phyloP scores from a whole-genome alignment of 2,329 filamentous ascomycete genomes.

The Mycosphaerella sp. region DNA sequence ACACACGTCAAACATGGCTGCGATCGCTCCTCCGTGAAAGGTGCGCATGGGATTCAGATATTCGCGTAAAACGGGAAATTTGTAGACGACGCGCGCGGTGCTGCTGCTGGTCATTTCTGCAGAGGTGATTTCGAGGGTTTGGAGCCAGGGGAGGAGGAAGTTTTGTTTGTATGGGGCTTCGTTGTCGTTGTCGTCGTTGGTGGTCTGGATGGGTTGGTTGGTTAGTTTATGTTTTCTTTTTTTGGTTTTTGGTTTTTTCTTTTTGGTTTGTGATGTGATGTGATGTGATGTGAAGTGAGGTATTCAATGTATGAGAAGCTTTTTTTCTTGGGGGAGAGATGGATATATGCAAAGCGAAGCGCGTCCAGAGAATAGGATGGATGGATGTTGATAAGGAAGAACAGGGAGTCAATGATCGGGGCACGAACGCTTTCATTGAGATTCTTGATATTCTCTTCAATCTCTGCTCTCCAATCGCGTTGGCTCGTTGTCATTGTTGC shows the following conservation, averaged over 20 bases:
- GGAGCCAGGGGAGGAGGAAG: slow-evolving; percentile 21
- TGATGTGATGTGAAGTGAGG: background rate
- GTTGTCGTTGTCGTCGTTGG: slow-evolving; percentile 8
- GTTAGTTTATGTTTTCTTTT: background rate
- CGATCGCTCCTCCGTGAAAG: slow-evolving; percentile 25
- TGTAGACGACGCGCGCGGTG: slow-evolving; percentile 17
- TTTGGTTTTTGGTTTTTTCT: background rate
- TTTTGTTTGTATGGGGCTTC: slow-evolving; percentile 13
- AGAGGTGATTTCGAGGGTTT: slow-evolving; percentile 18
- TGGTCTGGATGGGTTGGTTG: background rate
- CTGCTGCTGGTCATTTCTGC: slow-evolving; percentile 15
- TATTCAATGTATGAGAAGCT: too few relatives aligned
- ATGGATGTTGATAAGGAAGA: too few relatives aligned
- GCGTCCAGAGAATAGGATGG: too few relatives aligned
- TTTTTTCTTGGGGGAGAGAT: too few relatives aligned
- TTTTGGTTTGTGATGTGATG: background rate
- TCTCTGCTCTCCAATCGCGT: slow-evolving; percentile 1
- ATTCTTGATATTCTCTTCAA: slow-evolving; percentile 1
- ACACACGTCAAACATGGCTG: slow-evolving; percentile 23
- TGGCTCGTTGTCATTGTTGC: background rate
- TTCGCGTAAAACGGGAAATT: slow-evolving; percentile 23
- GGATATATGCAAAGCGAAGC: background rate
- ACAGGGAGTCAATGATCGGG: too few relatives aligned
- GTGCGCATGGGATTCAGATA: slow-evolving; percentile 24
- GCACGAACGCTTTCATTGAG: slow-evolving; percentile 5